Conservation (phyloP, 2,329 filamentous ascomycete genomes). For the Aureobasidium pullulans region DNA sequence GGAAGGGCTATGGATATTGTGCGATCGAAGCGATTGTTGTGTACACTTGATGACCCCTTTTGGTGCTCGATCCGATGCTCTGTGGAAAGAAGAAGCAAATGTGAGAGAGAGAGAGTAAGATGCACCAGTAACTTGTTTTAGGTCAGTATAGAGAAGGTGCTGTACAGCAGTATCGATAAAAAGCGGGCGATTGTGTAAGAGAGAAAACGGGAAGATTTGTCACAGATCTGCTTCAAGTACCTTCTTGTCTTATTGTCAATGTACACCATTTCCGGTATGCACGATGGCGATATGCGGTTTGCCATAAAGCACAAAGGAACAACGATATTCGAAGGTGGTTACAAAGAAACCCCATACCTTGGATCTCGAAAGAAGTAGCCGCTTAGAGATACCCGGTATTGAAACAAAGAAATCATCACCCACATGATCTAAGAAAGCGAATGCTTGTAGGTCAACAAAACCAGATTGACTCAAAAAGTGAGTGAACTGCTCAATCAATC, state of each 20-base stretch:
- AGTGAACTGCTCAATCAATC: too few species aligned
- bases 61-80: too few species aligned
- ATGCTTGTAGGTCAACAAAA: too few species aligned
- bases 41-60: too few species aligned
- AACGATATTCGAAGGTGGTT: background rate
- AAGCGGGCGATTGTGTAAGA: background rate
- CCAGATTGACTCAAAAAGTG: too few species aligned
- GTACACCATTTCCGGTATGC: background rate
- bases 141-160: background rate
- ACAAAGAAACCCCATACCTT: background rate
- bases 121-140: too few species aligned
- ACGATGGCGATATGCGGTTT: background rate
- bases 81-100: too few species aligned
- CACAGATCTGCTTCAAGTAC: background rate
- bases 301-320: background rate
- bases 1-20: too few species aligned
- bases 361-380: background rate
- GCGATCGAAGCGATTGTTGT: too few species aligned
- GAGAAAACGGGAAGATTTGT: background rate
- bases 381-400: background rate
- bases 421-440: too few species aligned
- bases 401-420: too few species aligned
- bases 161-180: background rate
- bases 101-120: too few species aligned
- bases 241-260: background rate